Base-by-base conservation (phyloP, 371 early-diverging fungal species). In the Actinomortierella wolfii region DNA sequence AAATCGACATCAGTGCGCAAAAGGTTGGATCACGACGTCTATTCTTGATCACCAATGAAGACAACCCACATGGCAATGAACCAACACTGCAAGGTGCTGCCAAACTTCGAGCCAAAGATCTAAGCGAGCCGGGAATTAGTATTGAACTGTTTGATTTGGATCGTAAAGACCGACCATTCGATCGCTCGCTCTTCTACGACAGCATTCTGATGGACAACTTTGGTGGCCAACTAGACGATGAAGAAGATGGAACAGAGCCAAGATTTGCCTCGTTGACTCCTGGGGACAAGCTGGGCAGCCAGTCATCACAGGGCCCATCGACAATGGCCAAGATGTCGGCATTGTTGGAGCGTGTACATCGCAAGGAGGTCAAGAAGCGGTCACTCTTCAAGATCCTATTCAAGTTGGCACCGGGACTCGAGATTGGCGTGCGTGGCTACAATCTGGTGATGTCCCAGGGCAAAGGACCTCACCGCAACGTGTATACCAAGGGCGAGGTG, bases 1-100 rank as follows among this genome's bases (percentile, higher is more conserved):
- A n/a, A n/a, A n/a, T n/a, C n/a, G n/a, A n/a, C n/a, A n/a, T n/a
- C n/a, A 76, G 81, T 34, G 75, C 84, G 1, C 76, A 81, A 43
- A 84, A 83, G 26, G 51, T 70, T 17, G 84, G 84, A 25, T 68
- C 77, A 2, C 86, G 86, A 63, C 84, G 89, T 21, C 49, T 92
- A 44, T 89, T 92, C 49, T 51, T 92, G 3, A 80, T 90, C 48
- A 90, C 92, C 21, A 82, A 86, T 51, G 79, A 87, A 47, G 88
- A 89, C 34, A 77, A 83, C 54, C 92, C 92, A 2, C 83, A 86
- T 51, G 26, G 61, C 0, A 68, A 59, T 8, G 82, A 86, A 51
- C 39, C 74, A 7, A 69, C 68, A 4, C 61, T 86, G 42, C 68
- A 81, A 42, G 75, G 77, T 42, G 76, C 86, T 14, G 83, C 88